Evolutionary conservation across 2,329 filamentous ascomycete species (phyloP), one percentile per base, ranked within the genome.

Genomic region (Fusarium neocosmosporiellum): DNA sequence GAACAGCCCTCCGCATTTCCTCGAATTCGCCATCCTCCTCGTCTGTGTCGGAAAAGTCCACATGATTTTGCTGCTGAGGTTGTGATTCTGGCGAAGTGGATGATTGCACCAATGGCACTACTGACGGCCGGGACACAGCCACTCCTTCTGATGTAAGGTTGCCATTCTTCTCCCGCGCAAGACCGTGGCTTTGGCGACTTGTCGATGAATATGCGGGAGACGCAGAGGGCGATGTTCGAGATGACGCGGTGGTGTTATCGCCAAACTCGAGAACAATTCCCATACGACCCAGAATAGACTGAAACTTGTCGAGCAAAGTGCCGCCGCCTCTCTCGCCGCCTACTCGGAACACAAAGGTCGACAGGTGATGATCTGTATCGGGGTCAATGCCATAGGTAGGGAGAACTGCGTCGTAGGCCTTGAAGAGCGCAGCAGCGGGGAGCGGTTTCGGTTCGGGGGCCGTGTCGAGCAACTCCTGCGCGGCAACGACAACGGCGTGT

Each of bases 321-420:
- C 83, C 83, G 54, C 87, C 82, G 54, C 88, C 88, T 65, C 87
- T 86, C 76, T 90, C 87, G 68, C 90, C 91, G 60, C 93, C 93
- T 79, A 98, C 90, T 77, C 92, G 92, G 80, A 96, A 94, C 64
- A 98, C 83, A 76, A 97, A 91, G 71, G 92, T 90, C 72, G 94
- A 91, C 77, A 95, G 92, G 74, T 93, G 90, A 75, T 91, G 90
- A 77, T 95, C 93, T 74, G 92, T 87, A 76, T 93, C 91, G n/a
- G 90, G 87, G 67, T 94, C 88, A 72, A 94, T 85, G 63, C 90
- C 92, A 84, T 93, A 86, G 72, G 90, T 86, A 7, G 89, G 89
- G n/a, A 97, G 88, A 46, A 95, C 87, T 64, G 89, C 86, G 78
- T 96, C 92, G 79, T 97, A 97, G 33, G 94, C 94, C 61, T 88